Evolutionary conservation across 352 stramenopile genomes (phyloP).

Genomic region (Thalassiosira exigua): DNA sequence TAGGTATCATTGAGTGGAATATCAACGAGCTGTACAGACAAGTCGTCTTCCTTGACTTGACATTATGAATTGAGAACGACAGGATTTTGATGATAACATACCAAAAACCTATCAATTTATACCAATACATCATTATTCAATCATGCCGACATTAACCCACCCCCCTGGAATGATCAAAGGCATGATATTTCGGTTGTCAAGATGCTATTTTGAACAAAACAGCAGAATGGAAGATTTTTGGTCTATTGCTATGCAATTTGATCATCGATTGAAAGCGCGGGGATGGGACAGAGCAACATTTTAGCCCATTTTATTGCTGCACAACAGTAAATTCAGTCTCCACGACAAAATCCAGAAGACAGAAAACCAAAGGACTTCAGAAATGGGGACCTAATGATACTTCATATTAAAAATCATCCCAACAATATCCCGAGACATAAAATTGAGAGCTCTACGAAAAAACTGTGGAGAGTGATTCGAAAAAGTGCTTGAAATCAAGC

Average conservation of each 20-base stretch:
- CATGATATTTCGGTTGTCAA: constrained; percentile 26
- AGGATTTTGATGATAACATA: constrained; percentile 17
- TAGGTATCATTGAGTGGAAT: constrained; percentile 15
- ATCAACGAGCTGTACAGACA: background rate
- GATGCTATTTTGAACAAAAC: constrained; percentile 9
- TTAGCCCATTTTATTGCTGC: background rate
- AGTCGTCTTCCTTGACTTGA: constrained; percentile 17
- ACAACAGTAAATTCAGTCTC: background rate
- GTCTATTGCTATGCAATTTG: background rate
- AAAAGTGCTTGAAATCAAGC: no score
- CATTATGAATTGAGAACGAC: background rate
- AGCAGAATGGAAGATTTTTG: constrained; percentile 12
- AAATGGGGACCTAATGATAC: no score
- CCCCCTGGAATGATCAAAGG: constrained; percentile 24
- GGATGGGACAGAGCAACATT: background rate
- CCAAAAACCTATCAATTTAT: constrained; percentile 45
- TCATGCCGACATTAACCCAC: constrained; percentile 27
- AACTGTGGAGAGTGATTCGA: no score
- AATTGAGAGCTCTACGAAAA: no score
- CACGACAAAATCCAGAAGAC: no score
- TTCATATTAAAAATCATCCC: no score
- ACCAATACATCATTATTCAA: constrained; percentile 37
- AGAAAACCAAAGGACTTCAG: no score
- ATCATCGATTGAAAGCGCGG: background rate
- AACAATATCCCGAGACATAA: no score